Conservation (phyloP, 2,329 filamentous ascomycete genomes). For the Fusarium coffeatum region DNA sequence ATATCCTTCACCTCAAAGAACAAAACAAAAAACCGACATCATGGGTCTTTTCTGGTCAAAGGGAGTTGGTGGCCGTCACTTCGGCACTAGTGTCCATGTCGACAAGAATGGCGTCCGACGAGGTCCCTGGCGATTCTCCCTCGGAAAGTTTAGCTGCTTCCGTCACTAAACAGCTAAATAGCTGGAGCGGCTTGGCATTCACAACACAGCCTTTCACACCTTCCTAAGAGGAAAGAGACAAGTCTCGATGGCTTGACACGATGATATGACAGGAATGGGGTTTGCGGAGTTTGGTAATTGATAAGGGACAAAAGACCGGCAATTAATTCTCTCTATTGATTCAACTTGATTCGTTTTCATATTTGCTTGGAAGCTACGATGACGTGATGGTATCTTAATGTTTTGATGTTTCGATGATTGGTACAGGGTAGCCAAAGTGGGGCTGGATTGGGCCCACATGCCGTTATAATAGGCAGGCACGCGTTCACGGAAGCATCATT, state of each 20-base stretch:
- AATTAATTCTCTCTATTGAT: constrained; percentile 12
- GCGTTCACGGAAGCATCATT: constrained; percentile 17
- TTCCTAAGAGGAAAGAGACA: background rate
- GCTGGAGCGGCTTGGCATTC: background rate
- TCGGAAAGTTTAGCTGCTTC: constrained; percentile 65
- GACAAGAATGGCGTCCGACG: constrained; percentile 60
- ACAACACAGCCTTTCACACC: background rate
- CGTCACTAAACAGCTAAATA: constrained; percentile 42
- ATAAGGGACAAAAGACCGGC: background rate
- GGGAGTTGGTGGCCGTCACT: constrained; percentile 59
- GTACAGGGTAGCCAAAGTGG: constrained; percentile 23
- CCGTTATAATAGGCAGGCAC: constrained; percentile 10
- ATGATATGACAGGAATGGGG: constrained; percentile 24
- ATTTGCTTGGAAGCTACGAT: background rate
- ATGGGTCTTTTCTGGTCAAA: constrained; percentile 64
- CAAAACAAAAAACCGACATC: constrained; percentile 6
- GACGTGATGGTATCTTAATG: background rate
- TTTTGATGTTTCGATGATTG: background rate
- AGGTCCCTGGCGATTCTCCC: constrained; percentile 63
- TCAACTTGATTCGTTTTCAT: constrained; percentile 1
- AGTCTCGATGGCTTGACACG: background rate
- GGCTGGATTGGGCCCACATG: constrained; percentile 2
- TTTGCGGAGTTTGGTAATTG: constrained; percentile 18
- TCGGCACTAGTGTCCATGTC: constrained; percentile 62
- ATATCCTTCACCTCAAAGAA: background rate